Percentiles rank a stretch among this genome's conserved stretches.
These are phyloP conservation scores for Lentithecium fluviatile DNA, from an alignment of 495 filamentous ascomycete genomes.

Conservation along the genomic window DNA sequence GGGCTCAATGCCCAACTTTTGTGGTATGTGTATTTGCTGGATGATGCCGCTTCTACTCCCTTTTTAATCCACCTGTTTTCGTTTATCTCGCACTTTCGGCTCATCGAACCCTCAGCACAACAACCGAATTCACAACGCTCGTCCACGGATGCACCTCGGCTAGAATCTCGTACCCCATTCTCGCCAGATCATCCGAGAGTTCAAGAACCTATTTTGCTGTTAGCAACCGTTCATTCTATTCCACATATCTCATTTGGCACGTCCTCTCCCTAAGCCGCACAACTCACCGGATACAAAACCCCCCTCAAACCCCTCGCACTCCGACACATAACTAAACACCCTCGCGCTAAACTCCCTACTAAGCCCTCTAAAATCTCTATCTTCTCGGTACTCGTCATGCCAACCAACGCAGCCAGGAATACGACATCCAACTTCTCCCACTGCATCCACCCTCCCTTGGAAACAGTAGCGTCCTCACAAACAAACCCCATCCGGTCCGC, in stretches of 20 bases:
- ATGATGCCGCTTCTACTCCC: no score
- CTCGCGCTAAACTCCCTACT: constrained; percentile 40
- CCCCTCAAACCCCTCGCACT: constrained; percentile 47
- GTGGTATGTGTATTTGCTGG: no score
- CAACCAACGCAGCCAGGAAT: constrained; percentile 50
- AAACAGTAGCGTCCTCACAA: constrained; percentile 34
- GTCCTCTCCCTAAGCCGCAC: no score
- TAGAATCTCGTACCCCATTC: constrained; percentile 38
- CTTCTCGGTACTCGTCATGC: constrained; percentile 42
- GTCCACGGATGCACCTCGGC: constrained; percentile 47
- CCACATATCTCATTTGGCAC: no score
- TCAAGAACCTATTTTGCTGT: constrained; percentile 33
- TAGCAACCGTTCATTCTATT: no score
- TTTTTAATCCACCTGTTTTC: no score
- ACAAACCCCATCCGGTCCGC: constrained; percentile 9
- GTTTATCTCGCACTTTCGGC: no score
- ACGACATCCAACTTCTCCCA: constrained; percentile 46
- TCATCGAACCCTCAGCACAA: constrained; percentile 39
- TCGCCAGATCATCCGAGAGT: constrained; percentile 22
- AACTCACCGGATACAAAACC: constrained; percentile 49
- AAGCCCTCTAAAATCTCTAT: constrained; percentile 39
- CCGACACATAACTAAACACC: constrained; percentile 46
- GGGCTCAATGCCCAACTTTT: no score
- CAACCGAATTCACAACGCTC: constrained; percentile 48
- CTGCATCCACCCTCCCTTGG: not conserved